phyloP scores from a whole-genome alignment of 768 basidiomycete species.

The Pleurotus platypus region DNA sequence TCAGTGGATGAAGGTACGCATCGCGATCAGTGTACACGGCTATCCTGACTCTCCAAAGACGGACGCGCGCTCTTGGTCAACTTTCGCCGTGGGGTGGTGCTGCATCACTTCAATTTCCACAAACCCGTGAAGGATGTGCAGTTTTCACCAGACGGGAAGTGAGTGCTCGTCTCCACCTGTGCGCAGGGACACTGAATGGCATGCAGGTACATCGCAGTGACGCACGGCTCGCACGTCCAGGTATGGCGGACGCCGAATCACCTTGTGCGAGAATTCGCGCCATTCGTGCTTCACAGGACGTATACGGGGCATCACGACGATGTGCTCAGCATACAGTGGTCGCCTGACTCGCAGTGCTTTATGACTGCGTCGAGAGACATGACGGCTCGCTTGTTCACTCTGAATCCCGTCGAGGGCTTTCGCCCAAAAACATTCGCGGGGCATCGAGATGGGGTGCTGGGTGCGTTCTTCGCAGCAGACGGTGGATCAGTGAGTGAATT shows the following conservation, averaged over 20 bases:
- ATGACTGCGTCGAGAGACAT: conserved; percentile 93
- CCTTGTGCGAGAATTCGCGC: conserved; percentile 93
- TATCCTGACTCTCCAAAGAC: conserved; percentile 41
- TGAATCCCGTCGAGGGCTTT: conserved; percentile 90
- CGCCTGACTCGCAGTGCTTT: conserved; percentile 91
- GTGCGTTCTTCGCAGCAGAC: conserved; percentile 85
- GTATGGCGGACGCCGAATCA: conserved; percentile 97
- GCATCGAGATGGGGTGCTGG: conserved; percentile 81
- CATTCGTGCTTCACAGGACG: conserved; percentile 86
- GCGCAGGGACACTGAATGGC: background rate
- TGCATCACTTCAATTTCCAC: conserved; percentile 96
- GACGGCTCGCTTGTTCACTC: conserved; percentile 91
- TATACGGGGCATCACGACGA: conserved; percentile 98
- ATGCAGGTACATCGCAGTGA: conserved; percentile 85
- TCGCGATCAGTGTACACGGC: background rate
- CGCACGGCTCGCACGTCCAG: conserved; percentile 87
- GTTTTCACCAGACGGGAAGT: conserved; percentile 95
- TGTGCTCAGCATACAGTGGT: conserved; percentile 86
- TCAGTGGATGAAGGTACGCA: conserved; percentile 88
- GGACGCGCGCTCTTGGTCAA: conserved; percentile 95
- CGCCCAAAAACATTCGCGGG: conserved; percentile 96
- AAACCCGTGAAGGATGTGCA: conserved; percentile 78
- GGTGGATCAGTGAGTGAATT: conserved; percentile 59
- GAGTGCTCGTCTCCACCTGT: conserved; percentile 22
- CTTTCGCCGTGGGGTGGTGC: conserved; percentile 76